phyloP scores from a whole-genome alignment of 2,329 filamentous ascomycete genomes.

The Microcera coccophila region DNA sequence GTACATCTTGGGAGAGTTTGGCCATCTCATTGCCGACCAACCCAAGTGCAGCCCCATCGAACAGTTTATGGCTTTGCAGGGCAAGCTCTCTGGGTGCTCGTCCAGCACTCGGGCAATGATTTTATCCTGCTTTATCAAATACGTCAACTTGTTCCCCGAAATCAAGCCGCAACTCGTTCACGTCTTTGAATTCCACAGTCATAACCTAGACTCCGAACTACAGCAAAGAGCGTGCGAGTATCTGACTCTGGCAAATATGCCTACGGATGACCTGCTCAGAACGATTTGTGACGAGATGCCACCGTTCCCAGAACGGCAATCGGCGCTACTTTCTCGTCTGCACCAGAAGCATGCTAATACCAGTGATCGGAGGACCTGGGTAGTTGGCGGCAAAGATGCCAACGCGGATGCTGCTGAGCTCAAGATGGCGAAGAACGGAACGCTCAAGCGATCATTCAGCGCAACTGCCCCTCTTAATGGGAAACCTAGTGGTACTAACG shows the following conservation, averaged over 20 bases:
- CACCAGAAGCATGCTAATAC: constrained; percentile 93
- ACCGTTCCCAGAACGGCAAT: constrained; percentile 91
- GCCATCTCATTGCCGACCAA: constrained; percentile 91
- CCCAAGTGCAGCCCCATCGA: constrained; percentile 92
- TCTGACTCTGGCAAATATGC: constrained; percentile 75
- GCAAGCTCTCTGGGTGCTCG: constrained; percentile 84
- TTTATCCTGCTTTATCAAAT: constrained; percentile 93
- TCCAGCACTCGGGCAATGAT: constrained; percentile 90
- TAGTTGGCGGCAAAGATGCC: constrained; percentile 93
- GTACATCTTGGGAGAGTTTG: constrained; percentile 94
- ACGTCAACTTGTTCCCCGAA: constrained; percentile 95
- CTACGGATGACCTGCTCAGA: constrained; percentile 84
- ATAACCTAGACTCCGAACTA: constrained; percentile 89
- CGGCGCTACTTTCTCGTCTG: constrained; percentile 82
- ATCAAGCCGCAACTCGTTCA: constrained; percentile 93
- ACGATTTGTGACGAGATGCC: constrained; percentile 99
- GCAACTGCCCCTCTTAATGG: constrained; percentile 47
- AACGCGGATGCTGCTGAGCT: constrained; percentile 79
- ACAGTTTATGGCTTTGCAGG: constrained; percentile 88
- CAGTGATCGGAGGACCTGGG: constrained; percentile 94
- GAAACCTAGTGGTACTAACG: constrained; percentile 47
- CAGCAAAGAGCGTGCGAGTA: constrained; percentile 98
- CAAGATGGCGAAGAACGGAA: constrained; percentile 72
- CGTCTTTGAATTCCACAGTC: constrained; percentile 87
- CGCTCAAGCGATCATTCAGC: constrained; percentile 83